Evolutionary conservation across 441 rosid genomes (phyloP), one percentile per base, ranked within the genome.

Genomic region (Theobroma grandiflorum): DNA sequence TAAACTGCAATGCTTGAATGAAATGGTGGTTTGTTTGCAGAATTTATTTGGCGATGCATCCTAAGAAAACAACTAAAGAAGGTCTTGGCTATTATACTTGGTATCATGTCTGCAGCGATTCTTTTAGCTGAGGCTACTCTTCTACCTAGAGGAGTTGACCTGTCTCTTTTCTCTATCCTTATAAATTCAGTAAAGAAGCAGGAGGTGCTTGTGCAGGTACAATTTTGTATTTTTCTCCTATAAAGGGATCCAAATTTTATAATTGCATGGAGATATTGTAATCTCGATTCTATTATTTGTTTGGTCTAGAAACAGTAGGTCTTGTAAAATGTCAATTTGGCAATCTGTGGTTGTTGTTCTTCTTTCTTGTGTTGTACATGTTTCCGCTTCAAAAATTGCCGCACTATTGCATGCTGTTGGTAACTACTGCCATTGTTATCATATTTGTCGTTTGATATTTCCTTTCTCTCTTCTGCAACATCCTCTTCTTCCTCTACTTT

Each of bases 81-180:
- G 91, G 80, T 89, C 72, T 90, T 91, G 80, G 99, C 99, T 72
- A 69, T 94, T 66, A 50, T 91, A 69, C 90, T 91, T 45, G 96
- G 97, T 62, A 85, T 91, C 55, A 95, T 97, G 94, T 94, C 99
- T 6, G 99, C 86, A 53, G 99, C 99, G 74, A 97, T 95, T 90
- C 98, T 97, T 81, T 89, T 97, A 79, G 99, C 99, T 52, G 99
- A 97, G 89, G 98, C 98, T 63, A 97, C 97, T 76, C 90, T 97
- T 35, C 90, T 97, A 74, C 92, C 90, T 9, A 86, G 89, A 77
- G 89, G 88, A 33, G 86, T 97, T 82, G 91, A 97, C 85, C 91
- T 95, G 26, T 97, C 99, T 50, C 98, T 97, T 78, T 91, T 97
- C 86, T 97, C 99, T 31, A 86, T 97, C 79, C 95, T 95, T 72